A percentile compares a stretch with the other conserved stretches of the same genome.
Evolutionary conservation across 129 eudicot species (phyloP).

Genomic region (Lactuca saligna): DNA sequence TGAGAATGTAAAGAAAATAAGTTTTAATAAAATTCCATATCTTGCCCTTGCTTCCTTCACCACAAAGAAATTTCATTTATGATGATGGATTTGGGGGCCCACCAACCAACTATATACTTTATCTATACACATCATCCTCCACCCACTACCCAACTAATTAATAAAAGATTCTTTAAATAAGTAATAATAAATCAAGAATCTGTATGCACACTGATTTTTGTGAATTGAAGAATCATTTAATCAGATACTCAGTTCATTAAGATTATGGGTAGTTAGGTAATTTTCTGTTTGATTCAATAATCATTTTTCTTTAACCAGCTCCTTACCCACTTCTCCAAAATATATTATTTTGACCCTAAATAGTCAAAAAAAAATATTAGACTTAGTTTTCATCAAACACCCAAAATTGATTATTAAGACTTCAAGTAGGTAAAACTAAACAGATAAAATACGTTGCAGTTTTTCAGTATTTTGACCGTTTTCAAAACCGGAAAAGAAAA

Average conservation of each 20-base stretch:
- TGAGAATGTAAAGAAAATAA: constrained; percentile 2
- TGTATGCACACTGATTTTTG: neutral
- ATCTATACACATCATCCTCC: constrained; percentile 8
- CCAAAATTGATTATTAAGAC: no score
- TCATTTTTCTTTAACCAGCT: constrained; percentile 4
- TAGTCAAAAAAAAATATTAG: no score
- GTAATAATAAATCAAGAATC: constrained; percentile 5
- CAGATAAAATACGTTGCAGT: no score
- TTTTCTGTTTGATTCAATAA: neutral
- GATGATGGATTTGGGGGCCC: constrained; percentile 8
- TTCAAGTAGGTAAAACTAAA: no score
- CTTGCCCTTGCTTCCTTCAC: neutral
- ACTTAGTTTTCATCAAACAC: neutral
- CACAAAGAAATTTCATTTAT: neutral
- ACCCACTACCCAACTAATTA: constrained; percentile 9
- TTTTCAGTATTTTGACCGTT: no score
- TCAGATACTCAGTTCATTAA: neutral
- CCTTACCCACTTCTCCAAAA: neutral
- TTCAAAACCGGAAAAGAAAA: no score
- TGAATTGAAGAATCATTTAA: neutral
- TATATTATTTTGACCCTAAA: no score
- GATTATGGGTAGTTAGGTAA: neutral
- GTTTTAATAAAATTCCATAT: constrained; percentile 7
- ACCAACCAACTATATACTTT: constrained; percentile 8
- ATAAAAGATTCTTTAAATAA: neutral